These are phyloP conservation scores for Entoloma clypeatum DNA, from an alignment of 1,284 basidiomycete genomes.

Conservation along the genomic window DNA sequence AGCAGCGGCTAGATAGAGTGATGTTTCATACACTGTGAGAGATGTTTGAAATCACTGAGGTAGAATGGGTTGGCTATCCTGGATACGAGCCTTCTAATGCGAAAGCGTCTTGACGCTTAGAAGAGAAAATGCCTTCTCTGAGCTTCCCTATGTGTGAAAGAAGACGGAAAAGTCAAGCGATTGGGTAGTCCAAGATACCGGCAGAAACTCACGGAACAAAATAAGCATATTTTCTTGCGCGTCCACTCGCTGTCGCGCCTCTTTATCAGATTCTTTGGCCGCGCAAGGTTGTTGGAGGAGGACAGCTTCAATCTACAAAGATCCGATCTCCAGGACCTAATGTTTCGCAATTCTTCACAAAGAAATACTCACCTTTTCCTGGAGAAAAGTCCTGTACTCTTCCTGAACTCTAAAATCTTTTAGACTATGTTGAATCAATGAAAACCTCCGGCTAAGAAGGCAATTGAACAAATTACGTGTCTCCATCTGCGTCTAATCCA, in stretches of 20 bases:
- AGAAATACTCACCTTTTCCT: slow-evolving; percentile 47
- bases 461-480: slow-evolving; percentile 64
- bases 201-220: slow-evolving; percentile 52
- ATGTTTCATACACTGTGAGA: slow-evolving; percentile 63
- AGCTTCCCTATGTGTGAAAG: slow-evolving; percentile 52
- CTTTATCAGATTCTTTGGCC: slow-evolving; percentile 27
- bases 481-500: slow-evolving; percentile 65
- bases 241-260: slow-evolving; percentile 42
- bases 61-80: background rate
- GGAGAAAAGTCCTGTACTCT: slow-evolving; percentile 60
- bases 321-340: background rate
- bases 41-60: background rate
- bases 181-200: background rate
- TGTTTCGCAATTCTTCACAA: background rate
- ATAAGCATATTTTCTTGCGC: slow-evolving; percentile 64
- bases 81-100: slow-evolving; percentile 53
- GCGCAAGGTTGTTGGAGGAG: slow-evolving; percentile 34
- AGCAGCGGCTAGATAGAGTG: slow-evolving; percentile 57
- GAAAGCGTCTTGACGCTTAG: slow-evolving; percentile 52
- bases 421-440: slow-evolving; percentile 44
- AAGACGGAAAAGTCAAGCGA: slow-evolving; percentile 3
- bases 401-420: slow-evolving; percentile 55
- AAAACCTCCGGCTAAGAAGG: slow-evolving; percentile 14
- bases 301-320: slow-evolving; percentile 43
- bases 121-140: slow-evolving; percentile 62